These are phyloP conservation scores for Plasmodium chabaudi DNA, from an alignment of 169 alveolate genomes.

Conservation along the genomic window DNA sequence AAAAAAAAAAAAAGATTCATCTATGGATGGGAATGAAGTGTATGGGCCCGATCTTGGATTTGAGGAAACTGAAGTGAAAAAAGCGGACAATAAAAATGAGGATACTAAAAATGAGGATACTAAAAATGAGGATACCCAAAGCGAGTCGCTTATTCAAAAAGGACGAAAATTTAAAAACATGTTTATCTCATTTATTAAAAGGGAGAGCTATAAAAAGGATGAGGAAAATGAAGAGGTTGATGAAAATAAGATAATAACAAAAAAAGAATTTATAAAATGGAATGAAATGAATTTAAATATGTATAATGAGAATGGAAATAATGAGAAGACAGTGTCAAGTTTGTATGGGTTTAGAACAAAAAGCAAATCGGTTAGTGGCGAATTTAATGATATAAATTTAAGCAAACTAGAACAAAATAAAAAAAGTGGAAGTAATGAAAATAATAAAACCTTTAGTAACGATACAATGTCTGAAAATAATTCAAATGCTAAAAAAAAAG, in stretches of 20 bases:
- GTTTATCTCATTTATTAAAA: constrained; percentile 41
- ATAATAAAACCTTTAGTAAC: neutral
- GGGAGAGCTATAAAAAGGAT: constrained; percentile 25
- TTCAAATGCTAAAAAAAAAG: constrained; percentile 36
- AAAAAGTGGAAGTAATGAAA: neutral
- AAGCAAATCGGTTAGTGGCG: neutral
- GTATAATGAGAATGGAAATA: neutral
- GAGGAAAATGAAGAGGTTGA: constrained; percentile 17
- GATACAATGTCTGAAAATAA: constrained; percentile 4
- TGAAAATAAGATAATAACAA: constrained; percentile 1
- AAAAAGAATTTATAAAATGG: neutral
- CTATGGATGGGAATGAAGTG: neutral
- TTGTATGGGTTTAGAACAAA: neutral
- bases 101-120: neutral
- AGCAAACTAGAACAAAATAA: neutral
- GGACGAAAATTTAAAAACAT: constrained; percentile 31
- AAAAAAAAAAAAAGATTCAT: neutral
- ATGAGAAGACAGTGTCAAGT: neutral
- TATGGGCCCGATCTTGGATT: too few relatives aligned
- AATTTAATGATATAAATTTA: neutral
- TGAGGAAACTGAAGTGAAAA: neutral
- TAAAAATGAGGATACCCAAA: neutral
- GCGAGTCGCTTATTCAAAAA: constrained; percentile 1
- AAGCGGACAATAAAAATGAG: neutral
- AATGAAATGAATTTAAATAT: neutral